A percentile compares a stretch with the other conserved stretches of the same genome.
phyloP scores from a whole-genome alignment of 2,329 filamentous ascomycete genomes.

The Bipolaris gigantea region DNA sequence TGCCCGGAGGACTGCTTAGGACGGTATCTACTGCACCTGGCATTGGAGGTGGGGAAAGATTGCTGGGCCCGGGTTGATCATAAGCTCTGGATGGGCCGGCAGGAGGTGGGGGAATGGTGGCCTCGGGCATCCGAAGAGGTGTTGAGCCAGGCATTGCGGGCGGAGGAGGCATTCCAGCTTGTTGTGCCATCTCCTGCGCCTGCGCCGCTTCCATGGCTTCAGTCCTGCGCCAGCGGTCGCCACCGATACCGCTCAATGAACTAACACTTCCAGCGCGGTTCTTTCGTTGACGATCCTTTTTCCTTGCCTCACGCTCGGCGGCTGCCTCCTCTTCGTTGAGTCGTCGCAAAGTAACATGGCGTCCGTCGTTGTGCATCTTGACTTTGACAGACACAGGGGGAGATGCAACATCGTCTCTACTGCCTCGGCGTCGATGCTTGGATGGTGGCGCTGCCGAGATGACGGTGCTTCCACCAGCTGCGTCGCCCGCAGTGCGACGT shows the following conservation, averaged over 20 bases:
- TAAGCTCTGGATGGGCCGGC: constrained; percentile 31
- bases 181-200: constrained; percentile 35
- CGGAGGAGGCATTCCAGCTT: constrained; percentile 21
- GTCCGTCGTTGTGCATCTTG: constrained; percentile 65
- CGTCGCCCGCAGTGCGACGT: constrained; percentile 32
- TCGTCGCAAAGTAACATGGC: constrained; percentile 63
- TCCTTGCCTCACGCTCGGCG: constrained; percentile 59
- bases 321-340: constrained; percentile 65
- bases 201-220: constrained; percentile 44
- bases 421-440: constrained; percentile 34
- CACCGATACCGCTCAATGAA: constrained; percentile 40
- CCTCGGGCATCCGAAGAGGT: constrained; percentile 35
- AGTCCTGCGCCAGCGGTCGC: constrained; percentile 46
- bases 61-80: constrained; percentile 8
- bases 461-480: constrained; percentile 35
- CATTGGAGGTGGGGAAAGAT: constrained; percentile 40
- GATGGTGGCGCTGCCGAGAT: constrained; percentile 34
- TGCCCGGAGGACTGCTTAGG: constrained; percentile 42
- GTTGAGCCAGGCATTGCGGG: constrained; percentile 32
- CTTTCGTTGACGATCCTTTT: constrained; percentile 49
- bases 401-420: constrained; percentile 51
- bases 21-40: constrained; percentile 36
- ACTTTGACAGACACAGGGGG: constrained; percentile 67
- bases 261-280: constrained; percentile 47
- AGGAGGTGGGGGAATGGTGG: constrained; percentile 36